Conservation (phyloP, 257 asterid genomes). For the Ballota nigra region DNA sequence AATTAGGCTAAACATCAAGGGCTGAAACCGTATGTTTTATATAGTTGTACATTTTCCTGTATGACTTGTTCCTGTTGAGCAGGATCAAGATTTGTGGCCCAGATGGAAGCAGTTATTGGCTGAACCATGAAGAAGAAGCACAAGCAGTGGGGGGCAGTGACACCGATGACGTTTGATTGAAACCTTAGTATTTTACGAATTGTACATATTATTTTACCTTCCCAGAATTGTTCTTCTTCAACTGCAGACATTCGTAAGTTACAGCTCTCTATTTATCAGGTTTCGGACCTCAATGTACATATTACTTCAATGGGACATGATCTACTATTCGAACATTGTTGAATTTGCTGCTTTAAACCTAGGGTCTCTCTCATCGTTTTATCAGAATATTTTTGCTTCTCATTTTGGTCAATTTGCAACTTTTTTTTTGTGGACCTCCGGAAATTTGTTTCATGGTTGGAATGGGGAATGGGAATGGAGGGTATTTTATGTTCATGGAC, state of each 20-base stretch:
- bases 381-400: too few species aligned
- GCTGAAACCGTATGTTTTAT: neutral
- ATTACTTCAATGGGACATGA: neutral
- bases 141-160: conserved; percentile 52
- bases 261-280: conserved; percentile 16
- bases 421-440: too few species aligned
- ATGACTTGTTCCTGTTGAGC: conserved; percentile 19
- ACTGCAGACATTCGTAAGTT: conserved; percentile 16
- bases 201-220: conserved; percentile 42
- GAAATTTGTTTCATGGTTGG: too few species aligned
- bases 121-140: conserved; percentile 37
- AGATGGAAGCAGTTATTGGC: conserved; percentile 57
- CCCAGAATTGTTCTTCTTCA: conserved; percentile 23
- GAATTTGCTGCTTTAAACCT: neutral
- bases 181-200: neutral
- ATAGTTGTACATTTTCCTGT: neutral
- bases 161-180: conserved; percentile 51
- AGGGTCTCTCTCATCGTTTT: too few species aligned
- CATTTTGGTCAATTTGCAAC: too few species aligned
- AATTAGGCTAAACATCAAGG: neutral
- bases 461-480: too few species aligned
- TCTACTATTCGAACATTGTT: neutral
- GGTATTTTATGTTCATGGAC: too few species aligned
- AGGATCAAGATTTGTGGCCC: conserved; percentile 72
- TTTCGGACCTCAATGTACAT: conserved; percentile 16